phyloP scores from a whole-genome alignment of 768 basidiomycete genomes.

The Boletus coccyginus region DNA sequence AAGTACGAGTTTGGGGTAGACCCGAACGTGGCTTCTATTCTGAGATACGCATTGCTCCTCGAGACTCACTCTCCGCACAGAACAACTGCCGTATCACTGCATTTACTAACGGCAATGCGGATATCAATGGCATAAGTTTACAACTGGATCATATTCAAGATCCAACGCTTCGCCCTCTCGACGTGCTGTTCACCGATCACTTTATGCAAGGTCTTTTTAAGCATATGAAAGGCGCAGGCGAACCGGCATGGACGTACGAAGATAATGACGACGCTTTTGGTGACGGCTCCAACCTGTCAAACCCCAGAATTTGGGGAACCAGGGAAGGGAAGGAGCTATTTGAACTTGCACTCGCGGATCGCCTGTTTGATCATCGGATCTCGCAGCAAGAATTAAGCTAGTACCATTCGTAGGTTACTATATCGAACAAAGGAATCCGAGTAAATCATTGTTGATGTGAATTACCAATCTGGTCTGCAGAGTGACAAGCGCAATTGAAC shows the following conservation, averaged over 20 bases:
- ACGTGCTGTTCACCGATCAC: neutral
- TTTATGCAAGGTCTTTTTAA: neutral
- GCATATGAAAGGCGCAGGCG: neutral
- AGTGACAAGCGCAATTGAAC: slow-evolving; percentile 14
- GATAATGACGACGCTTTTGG: neutral
- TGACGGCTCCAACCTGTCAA: neutral
- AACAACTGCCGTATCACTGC: neutral
- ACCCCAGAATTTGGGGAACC: neutral
- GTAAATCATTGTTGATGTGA: neutral
- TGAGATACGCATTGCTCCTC: neutral
- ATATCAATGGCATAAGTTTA: neutral
- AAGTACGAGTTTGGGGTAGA: neutral
- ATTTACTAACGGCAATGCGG: neutral
- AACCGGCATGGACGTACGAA: neutral
- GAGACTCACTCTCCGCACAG: neutral
- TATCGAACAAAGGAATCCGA: slow-evolving; percentile 3
- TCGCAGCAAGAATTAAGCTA: no score
- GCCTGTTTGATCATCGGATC: neutral
- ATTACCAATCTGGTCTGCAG: neutral
- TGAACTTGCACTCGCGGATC: neutral
- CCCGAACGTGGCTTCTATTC: neutral
- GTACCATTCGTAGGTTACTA: neutral
- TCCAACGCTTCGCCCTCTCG: neutral
- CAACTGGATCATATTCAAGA: neutral
- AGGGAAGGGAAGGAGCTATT: neutral